Base-by-base conservation (phyloP, 73 alveolate species). In the Tetrahymena thermophila region DNA sequence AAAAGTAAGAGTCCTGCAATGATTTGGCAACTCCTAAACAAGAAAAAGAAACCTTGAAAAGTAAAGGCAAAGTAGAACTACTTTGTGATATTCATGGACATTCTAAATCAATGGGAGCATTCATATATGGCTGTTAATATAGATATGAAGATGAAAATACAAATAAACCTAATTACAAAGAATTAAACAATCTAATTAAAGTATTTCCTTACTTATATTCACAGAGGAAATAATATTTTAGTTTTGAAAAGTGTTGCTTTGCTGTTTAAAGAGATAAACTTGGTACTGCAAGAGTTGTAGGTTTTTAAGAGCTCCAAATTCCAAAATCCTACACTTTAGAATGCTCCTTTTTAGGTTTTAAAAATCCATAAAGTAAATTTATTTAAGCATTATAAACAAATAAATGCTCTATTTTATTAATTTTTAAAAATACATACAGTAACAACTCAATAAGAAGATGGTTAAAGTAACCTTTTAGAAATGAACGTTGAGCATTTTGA, bases 81-180 rank as follows among this genome's bases (percentile, higher is more conserved):
- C 94, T 94, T 94, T 97, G 99, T 96, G 99, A 98, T 95, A 95
- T 98, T 94, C 99, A 98, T 96, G 99, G 99, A 3, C 99, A 98
- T 94, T 93, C 98, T 7, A 96, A 98, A 85, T 97, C 96, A 93
- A 96, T 94, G 94, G 98, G 98, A 94, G 96, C 95, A 16, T 98
- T 98, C 95, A 96, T 98, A 96, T 98, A 97, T 96, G 99, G 99
- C 4, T 97, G 99, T 83, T 96, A 28, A 34, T 43, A 34, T 35
- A 98, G 97, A 93, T n/a, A 17, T 34, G 44, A 43, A 13, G 98
- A 97, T 96, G 96, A 98, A 44, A 93, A 93, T 35, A 95, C 96
- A 94, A 98, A 97, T 84, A 95, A 84, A 44, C 11, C 56, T 71
- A 35, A 25, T 83, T 31, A 42, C 4, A 43, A 83, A 25, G 94